These are phyloP conservation scores for Lyophyllum atratum DNA, from an alignment of 768 basidiomycete species.

Conservation along the genomic window DNA sequence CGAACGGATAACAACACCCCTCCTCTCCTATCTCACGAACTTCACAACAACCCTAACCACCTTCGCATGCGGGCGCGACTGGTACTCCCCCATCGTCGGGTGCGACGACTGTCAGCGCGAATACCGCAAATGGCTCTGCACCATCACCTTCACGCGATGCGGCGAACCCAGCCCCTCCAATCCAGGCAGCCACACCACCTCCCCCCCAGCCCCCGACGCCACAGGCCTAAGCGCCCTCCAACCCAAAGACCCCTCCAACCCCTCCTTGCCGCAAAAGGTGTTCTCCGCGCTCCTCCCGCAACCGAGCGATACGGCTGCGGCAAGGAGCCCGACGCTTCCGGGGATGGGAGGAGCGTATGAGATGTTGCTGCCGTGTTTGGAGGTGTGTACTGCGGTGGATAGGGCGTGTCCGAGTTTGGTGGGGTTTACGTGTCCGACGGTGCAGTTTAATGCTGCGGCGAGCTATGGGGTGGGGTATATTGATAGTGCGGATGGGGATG, in stretches of 20 bases:
- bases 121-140: constrained; percentile 81
- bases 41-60: constrained; percentile 75
- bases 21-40: constrained; percentile 65
- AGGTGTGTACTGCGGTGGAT: constrained; percentile 71
- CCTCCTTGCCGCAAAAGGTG: constrained; percentile 27
- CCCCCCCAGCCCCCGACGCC: constrained; percentile 30
- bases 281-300: constrained; percentile 53
- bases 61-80: constrained; percentile 77
- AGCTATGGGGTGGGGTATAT: constrained; percentile 82
- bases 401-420: constrained; percentile 79
- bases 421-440: constrained; percentile 66
- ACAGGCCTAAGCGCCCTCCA: constrained; percentile 31
- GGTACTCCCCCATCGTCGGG: constrained; percentile 75
- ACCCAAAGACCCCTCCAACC: constrained; percentile 19
- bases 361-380: constrained; percentile 77
- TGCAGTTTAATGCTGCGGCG: constrained; percentile 57
- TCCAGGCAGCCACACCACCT: constrained; percentile 33
- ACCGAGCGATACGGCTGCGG: constrained; percentile 36
- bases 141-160: constrained; percentile 74
- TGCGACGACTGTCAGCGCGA: constrained; percentile 75
- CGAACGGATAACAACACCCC: constrained; percentile 42
- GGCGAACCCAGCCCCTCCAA: constrained; percentile 48
- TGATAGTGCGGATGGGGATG: constrained; percentile 52
- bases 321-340: constrained; percentile 52
- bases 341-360: constrained; percentile 46